Percentiles rank a stretch among this genome's conserved stretches.
phyloP scores from a whole-genome alignment of 345 rosid genomes.

The Bretschneidera sinensis region DNA sequence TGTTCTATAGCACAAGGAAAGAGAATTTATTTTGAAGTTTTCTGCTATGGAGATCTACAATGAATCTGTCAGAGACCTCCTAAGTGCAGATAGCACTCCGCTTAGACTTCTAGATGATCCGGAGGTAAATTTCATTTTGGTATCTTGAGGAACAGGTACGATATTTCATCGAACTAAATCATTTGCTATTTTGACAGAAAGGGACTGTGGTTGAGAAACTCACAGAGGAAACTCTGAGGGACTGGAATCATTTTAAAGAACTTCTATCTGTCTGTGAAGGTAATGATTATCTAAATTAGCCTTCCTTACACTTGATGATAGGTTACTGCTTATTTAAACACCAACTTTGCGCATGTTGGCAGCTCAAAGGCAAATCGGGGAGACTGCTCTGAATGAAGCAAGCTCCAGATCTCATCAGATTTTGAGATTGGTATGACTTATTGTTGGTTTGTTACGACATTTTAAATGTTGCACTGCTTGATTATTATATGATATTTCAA shows the following conservation, averaged over 20 bases:
- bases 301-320: conserved; percentile 1
- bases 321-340: conserved; percentile 13
- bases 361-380: conserved; percentile 97
- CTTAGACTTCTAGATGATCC: conserved; percentile 93
- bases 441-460: conserved; percentile 15
- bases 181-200: conserved; percentile 44
- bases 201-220: conserved; percentile 92
- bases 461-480: conserved; percentile 6
- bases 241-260: conserved; percentile 73
- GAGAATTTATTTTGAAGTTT: conserved; percentile 69
- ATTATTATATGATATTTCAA: conserved; percentile 4
- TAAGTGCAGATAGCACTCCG: conserved; percentile 60
- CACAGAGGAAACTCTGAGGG: conserved; percentile 63
- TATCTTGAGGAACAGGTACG: conserved; percentile 9
- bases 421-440: conserved; percentile 63
- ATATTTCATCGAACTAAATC: conserved; percentile 17
- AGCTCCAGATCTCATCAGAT: conserved; percentile 99
- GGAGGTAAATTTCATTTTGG: conserved; percentile 54
- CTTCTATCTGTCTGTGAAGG: conserved; percentile 80
- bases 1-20: conserved; percentile 66
- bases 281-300: conserved; percentile 22
- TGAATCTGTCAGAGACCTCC: conserved; percentile 91
- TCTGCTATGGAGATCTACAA: conserved; percentile 97
- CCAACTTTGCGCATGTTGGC: conserved; percentile 25
- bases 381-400: conserved; percentile 82